Evolutionary conservation across 2,329 filamentous ascomycete genomes (phyloP).

Genomic region (Neurospora sp.): DNA sequence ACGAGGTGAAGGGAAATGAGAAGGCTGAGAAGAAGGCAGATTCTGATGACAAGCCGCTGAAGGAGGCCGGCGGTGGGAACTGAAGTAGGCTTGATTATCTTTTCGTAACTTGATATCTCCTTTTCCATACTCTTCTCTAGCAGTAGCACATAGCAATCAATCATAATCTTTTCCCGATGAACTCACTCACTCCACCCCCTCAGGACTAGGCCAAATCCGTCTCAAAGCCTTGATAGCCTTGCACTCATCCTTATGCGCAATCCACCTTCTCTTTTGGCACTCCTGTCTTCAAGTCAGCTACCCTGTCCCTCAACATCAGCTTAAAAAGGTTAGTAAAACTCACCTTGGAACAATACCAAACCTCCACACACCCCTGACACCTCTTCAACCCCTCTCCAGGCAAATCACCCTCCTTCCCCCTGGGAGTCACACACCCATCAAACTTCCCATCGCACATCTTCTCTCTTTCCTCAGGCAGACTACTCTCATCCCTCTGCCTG

Average conservation of each 20-base stretch:
- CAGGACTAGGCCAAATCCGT: slow-evolving; percentile 22
- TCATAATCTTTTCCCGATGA: neutral
- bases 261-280: slow-evolving; percentile 34
- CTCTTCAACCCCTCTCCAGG: slow-evolving; percentile 20
- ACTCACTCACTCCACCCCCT: neutral
- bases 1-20: too few relatives aligned
- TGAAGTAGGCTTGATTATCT: neutral
- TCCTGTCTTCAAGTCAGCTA: slow-evolving; percentile 19
- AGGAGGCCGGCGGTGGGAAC: neutral
- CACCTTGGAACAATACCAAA: slow-evolving; percentile 38
- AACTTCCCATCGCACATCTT: slow-evolving; percentile 15
- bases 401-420: slow-evolving; percentile 12
- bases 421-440: slow-evolving; percentile 22
- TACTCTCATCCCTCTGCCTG: slow-evolving; percentile 7
- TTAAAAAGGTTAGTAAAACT: slow-evolving; percentile 9
- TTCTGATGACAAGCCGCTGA: neutral
- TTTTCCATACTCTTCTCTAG: neutral
- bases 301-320: too few relatives aligned
- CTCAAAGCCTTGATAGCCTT: slow-evolving; percentile 31
- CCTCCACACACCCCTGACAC: slow-evolving; percentile 34
- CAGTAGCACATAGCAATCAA: neutral
- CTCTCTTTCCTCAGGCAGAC: slow-evolving; percentile 2
- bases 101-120: neutral
- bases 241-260: slow-evolving; percentile 33
- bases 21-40: neutral